Evolutionary conservation across 202 grass and related monocot genomes (phyloP).

Genomic region (Eragrostis tef): DNA sequence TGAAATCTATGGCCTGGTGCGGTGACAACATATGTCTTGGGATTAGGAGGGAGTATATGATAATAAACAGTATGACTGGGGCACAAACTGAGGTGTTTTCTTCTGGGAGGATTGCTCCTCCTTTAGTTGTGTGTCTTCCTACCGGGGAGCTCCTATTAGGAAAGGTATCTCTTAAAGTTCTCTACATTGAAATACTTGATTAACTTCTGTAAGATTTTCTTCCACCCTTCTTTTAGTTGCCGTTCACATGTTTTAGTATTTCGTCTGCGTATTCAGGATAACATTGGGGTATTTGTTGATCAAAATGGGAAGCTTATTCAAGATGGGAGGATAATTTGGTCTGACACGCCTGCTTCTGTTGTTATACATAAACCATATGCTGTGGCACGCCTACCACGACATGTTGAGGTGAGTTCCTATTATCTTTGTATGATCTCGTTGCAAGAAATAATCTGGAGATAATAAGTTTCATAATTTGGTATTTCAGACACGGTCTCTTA

Average conservation of each 20-base stretch:
- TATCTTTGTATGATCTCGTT: constrained; percentile 40
- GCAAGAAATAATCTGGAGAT: constrained; percentile 25
- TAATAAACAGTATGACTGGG: constrained; percentile 88
- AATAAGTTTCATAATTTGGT: constrained; percentile 16
- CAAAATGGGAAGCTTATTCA: constrained; percentile 97
- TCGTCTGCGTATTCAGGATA: constrained; percentile 66
- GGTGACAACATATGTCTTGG: constrained; percentile 95
- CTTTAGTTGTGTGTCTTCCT: constrained; percentile 84
- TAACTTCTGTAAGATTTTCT: constrained; percentile 17
- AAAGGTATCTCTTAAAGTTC: constrained; percentile 62
- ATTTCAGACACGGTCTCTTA: constrained; percentile 90
- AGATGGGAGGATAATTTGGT: constrained; percentile 97
- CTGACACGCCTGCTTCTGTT: constrained; percentile 74
- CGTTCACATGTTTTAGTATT: constrained; percentile 27
- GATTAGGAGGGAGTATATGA: constrained; percentile 85
- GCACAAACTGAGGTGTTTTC: constrained; percentile 87
- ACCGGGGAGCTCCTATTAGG: constrained; percentile 85
- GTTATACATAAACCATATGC: constrained; percentile 85
- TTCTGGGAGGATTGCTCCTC: constrained; percentile 89
- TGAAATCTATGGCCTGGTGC: constrained; percentile 96
- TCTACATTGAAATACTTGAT: neutral
- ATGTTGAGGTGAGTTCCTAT: constrained; percentile 70
- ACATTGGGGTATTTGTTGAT: constrained; percentile 95
- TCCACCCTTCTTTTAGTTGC: constrained; percentile 25
- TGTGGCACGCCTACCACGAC: constrained; percentile 70